phyloP scores from a whole-genome alignment of 139 green algal species.

The Chlorella sp. region DNA sequence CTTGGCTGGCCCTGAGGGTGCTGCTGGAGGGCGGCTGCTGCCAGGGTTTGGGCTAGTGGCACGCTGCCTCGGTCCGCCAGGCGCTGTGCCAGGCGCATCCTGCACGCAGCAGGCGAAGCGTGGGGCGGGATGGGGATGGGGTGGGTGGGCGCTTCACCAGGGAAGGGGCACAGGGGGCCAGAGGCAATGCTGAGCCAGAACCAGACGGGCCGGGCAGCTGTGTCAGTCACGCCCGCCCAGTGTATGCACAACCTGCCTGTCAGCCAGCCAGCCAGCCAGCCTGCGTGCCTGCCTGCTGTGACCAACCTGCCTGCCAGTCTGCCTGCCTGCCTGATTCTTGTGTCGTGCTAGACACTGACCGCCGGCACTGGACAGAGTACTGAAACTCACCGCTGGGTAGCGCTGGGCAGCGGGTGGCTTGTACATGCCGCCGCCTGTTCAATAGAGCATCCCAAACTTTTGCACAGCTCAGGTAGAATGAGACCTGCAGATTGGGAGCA shows the following conservation, averaged over 20 bases:
- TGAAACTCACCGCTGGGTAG: not conserved
- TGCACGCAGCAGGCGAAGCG: not conserved
- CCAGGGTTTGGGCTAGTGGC: not conserved
- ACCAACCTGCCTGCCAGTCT: too few species aligned
- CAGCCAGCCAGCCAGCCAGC: too few species aligned
- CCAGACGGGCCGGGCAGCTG: too few species aligned
- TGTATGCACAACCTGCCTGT: too few species aligned
- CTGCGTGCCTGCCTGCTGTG: too few species aligned
- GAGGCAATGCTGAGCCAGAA: too few species aligned
- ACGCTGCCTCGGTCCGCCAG: not conserved
- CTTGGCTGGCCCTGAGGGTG: not conserved
- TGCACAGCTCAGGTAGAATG: not conserved
- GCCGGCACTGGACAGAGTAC: too few species aligned
- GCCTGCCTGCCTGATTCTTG: too few species aligned
- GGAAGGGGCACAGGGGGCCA: too few species aligned
- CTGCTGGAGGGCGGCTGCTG: not conserved
- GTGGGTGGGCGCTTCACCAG: not conserved
- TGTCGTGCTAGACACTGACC: too few species aligned
- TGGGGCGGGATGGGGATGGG: not conserved
- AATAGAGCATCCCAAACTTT: not conserved
- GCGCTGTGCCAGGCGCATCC: not conserved
- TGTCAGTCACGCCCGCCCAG: too few species aligned
- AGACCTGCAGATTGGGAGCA: not conserved
- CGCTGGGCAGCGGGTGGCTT: not conserved
- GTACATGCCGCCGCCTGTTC: not conserved